Base-by-base conservation (phyloP, 2,329 filamentous ascomycete species). In the Hypocreales sp. region DNA sequence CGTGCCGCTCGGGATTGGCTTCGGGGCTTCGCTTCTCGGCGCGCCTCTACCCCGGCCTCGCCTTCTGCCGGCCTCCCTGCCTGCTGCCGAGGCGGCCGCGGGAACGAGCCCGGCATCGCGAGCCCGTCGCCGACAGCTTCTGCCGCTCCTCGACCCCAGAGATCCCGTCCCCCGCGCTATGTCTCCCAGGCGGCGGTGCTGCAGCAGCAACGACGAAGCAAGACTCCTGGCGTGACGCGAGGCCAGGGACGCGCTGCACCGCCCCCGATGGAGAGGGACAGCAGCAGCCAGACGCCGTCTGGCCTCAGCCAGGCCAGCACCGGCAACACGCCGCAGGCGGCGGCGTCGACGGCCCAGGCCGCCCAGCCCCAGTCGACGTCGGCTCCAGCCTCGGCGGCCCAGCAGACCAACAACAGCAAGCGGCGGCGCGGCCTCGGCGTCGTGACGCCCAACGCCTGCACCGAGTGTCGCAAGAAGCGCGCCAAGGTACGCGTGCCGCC, bases 391-490 rank as follows among this genome's bases (percentile, higher is more conserved):
- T 31, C 17, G 20, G 41, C 15, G 30, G 41, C 18, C 33, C 37
- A n/a, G 30, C 41, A 15, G 36, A 42, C 31, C 25, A 40, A 4
- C 46, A 36, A 30, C 13, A 61, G 62, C 4, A 72, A 70, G 42
- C 53, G 67, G 11, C 56, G 61, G 25, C 58, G 67, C 25, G 67
- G 67, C 2, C 40, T 67, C 4, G 67, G 67, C 12, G 49, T 70
- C 2, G 65, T 72, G 9, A 72, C 67, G 5, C 63, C 64, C 22
- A 72, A 71, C 46, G 67, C 67, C 15, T 72, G 67, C 42, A 71
- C 63, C 12, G 67, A 72, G 41, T 72, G 67, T 39, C 61, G 67
- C 29, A 72, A 71, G 50, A 72, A 71, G 47, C 64, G 67, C 31
- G 66, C 67, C 38, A 72, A 72, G 59, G 66, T 68, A 50, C 19